These are phyloP conservation scores for Piromyces sp. DNA, from an alignment of 192 early-diverging fungal genomes.

Conservation along the genomic window DNA sequence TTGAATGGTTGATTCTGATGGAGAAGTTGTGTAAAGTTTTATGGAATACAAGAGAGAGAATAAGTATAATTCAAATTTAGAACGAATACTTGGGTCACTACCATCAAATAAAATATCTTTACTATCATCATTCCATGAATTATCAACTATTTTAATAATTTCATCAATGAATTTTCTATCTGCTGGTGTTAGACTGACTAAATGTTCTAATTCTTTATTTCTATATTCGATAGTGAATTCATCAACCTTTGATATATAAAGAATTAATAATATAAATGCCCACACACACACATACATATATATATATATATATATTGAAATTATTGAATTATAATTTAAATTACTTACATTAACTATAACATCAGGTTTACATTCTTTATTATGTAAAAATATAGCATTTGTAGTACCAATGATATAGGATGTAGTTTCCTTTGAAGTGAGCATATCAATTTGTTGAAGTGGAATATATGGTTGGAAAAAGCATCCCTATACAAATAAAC, in stretches of 20 bases:
- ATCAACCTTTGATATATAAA: conserved; percentile 53
- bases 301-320: not conserved
- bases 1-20: not conserved
- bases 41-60: conserved; percentile 45
- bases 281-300: no score
- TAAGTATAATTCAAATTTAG: conserved; percentile 57
- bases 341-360: conserved; percentile 51
- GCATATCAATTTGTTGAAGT: conserved; percentile 63
- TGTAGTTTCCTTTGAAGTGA: conserved; percentile 39
- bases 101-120: conserved; percentile 28
- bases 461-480: conserved; percentile 74
- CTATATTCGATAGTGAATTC: conserved; percentile 51
- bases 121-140: not conserved
- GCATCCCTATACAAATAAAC: conserved; percentile 27
- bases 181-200: conserved; percentile 41
- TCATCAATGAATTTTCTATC: conserved; percentile 62
- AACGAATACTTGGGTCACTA: conserved; percentile 58
- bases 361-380: conserved; percentile 51
- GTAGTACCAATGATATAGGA: conserved; percentile 61
- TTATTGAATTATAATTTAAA: not conserved
- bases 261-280: no score
- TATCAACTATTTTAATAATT: conserved; percentile 1
- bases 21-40: conserved; percentile 15
- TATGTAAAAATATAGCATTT: conserved; percentile 61
- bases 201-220: conserved; percentile 30